Percentiles rank a stretch among this genome's conserved stretches.
phyloP scores from a whole-genome alignment of 208 protist genomes.

The Wallacemonas sp. region DNA sequence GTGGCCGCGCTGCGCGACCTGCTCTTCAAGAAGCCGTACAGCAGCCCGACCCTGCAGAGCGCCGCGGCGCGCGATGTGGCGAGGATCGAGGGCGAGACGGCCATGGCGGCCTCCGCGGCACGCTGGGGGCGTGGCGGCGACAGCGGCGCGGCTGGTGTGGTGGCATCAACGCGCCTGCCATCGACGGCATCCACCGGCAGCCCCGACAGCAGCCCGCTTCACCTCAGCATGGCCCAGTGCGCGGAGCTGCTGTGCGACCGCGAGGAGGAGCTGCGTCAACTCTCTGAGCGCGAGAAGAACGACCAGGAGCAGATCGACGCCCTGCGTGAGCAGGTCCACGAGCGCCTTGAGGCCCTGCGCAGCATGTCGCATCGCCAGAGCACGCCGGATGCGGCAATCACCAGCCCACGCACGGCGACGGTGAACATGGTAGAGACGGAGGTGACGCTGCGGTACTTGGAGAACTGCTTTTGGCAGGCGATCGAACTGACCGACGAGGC shows the following conservation, averaged over 20 bases:
- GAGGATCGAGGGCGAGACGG: not conserved
- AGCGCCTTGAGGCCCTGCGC: constrained; percentile 6
- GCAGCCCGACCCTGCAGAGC: constrained; percentile 20
- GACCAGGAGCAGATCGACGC: constrained; percentile 26
- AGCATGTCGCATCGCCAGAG: not conserved
- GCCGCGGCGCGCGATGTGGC: constrained; percentile 10
- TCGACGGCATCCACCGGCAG: no score
- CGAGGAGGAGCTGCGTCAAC: constrained; percentile 6
- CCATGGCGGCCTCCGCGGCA: no score
- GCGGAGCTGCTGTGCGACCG: constrained; percentile 8
- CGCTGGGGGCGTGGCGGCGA: no score
- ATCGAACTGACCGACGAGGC: constrained; percentile 15
- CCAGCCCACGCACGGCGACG: not conserved
- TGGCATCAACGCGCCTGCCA: no score
- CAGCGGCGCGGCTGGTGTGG: no score
- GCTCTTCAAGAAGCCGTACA: constrained; percentile 13
- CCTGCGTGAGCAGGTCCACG: constrained; percentile 16
- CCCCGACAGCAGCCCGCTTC: not conserved
- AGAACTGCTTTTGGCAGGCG: constrained; percentile 25
- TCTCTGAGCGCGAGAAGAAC: not conserved
- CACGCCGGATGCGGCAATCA: not conserved
- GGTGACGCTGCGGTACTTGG: constrained; percentile 1
- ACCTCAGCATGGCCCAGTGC: not conserved
- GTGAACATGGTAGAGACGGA: constrained; percentile 14
- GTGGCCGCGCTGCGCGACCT: constrained; percentile 35